phyloP scores from a whole-genome alignment of 1,284 basidiomycete species.

The Microbotryum lychnidis-dioicae region DNA sequence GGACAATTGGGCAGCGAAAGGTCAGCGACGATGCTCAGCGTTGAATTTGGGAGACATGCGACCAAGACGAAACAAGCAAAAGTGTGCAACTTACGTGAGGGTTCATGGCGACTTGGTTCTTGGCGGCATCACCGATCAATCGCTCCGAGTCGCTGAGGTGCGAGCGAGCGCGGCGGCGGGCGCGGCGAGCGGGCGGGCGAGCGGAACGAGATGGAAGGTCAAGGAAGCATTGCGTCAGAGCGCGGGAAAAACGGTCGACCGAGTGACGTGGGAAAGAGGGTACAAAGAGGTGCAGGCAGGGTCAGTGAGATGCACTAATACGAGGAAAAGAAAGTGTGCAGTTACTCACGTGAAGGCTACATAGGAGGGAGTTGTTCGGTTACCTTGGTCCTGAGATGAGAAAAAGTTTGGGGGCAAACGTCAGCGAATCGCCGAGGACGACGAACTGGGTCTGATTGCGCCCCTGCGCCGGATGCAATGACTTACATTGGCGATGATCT shows the following conservation, averaged over 20 bases:
- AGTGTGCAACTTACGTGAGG: slow-evolving; percentile 41
- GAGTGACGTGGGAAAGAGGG: too few relatives aligned
- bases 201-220: too few relatives aligned
- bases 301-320: not conserved
- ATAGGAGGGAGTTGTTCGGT: slow-evolving; percentile 90
- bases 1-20: not conserved
- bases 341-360: slow-evolving; percentile 63
- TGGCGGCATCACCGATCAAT: slow-evolving; percentile 90
- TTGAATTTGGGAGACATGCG: too few relatives aligned
- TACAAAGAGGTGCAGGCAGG: not conserved
- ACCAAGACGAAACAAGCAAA: too few relatives aligned
- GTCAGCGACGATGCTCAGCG: not conserved
- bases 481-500: slow-evolving; percentile 85
- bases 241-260: too few relatives aligned
- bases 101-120: slow-evolving; percentile 55
- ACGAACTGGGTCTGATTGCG: not conserved
- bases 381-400: slow-evolving; percentile 83
- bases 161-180: too few relatives aligned
- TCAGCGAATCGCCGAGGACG: slow-evolving; percentile 2
- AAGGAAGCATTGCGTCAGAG: too few relatives aligned
- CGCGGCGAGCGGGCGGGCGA: too few relatives aligned
- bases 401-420: slow-evolving; percentile 15
- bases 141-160: slow-evolving; percentile 67
- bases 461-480: not conserved
- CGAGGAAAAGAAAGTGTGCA: not conserved